Evolutionary conservation across 1,139 yeast species (phyloP), one percentile per base, ranked within the genome.

Genomic region (Petasospora fabianii): DNA sequence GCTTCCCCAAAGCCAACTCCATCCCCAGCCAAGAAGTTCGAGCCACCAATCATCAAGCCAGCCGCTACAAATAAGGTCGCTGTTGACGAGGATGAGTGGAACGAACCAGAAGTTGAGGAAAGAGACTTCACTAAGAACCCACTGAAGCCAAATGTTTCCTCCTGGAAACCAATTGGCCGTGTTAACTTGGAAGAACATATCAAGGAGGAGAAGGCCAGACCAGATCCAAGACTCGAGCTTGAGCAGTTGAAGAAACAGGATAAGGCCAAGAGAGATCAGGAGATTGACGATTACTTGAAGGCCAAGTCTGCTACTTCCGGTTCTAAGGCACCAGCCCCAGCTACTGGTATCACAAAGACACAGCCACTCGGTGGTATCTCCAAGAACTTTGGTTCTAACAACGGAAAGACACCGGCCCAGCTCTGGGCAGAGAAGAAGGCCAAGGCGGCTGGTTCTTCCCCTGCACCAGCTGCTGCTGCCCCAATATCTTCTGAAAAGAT

Each of bases 331-430:
- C 66, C 72, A 26, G 58, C 60, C 21, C 60, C 64, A 19, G 50
- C 60, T 17, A 47, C 62, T 3, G 56, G 64, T 24, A 56, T 58
- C 8, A 59, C 59, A 38, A 56, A 60, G 29, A 74, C 76, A 32
- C 72, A 74, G 42, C 65, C 77, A 8, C 72, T 74, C 30, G 80
- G 84, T 35, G 95, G 90, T 27, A 64, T 75, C 30, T 75, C 80
- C 40, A 76, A 81, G 61, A 75, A 82, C 58, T 84, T 78, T 60
- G 95, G 78, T 45, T 69, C 85, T 36, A 75, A 75, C 49, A 77
- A 74, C 43, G 96, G 96, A 45, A 85, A 86, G 64, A 84, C 96
- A 4, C 97, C 97, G 22, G 96, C 96, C 27, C 97, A 88, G 63
- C 58, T 85, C 27, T 88, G 97, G 97, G 97, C 97, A 16, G 96